Percentiles rank a stretch among this genome's conserved stretches.
These are phyloP conservation scores for Chrysosporium queenslandicum DNA, from an alignment of 2,329 filamentous ascomycete species.

Conservation along the genomic window DNA sequence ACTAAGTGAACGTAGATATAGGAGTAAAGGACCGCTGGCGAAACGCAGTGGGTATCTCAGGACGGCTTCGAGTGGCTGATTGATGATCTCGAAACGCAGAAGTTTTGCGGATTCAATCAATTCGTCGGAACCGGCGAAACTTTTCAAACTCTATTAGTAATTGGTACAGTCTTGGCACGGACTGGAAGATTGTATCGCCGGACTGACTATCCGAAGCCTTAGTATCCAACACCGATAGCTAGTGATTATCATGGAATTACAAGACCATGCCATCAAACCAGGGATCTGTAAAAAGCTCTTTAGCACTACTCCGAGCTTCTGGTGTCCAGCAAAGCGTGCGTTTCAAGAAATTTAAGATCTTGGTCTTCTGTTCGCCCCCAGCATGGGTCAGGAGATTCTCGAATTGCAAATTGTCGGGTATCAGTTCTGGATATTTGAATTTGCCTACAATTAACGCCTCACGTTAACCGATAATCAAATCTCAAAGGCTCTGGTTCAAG, in stretches of 20 bases:
- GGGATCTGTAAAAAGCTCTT: slow-evolving; percentile 14
- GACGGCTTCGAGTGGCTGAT: neutral
- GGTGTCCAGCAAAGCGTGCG: slow-evolving; percentile 17
- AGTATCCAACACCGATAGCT: neutral
- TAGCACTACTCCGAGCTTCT: slow-evolving; percentile 13
- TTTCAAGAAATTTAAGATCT: slow-evolving; percentile 15
- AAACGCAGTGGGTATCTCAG: neutral
- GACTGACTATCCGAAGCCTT: neutral
- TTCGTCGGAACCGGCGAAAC: neutral
- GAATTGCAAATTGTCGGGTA: neutral
- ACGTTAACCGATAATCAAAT: neutral
- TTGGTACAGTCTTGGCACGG: neutral
- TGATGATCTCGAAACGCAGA: neutral
- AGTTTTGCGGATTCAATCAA: slow-evolving; percentile 2
- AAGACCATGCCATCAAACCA: too few relatives aligned
- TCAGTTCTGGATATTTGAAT: neutral
- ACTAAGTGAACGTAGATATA: neutral
- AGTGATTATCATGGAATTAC: too few relatives aligned
- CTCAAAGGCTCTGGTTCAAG: neutral
- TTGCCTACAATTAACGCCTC: neutral
- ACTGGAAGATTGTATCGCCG: neutral
- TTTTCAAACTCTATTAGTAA: neutral
- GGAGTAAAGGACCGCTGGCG: neutral
- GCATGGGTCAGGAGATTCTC: neutral
- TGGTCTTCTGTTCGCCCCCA: slow-evolving; percentile 1